phyloP scores from a whole-genome alignment of 1,284 basidiomycete species.

The Cutaneotrichosporon curvatum region DNA sequence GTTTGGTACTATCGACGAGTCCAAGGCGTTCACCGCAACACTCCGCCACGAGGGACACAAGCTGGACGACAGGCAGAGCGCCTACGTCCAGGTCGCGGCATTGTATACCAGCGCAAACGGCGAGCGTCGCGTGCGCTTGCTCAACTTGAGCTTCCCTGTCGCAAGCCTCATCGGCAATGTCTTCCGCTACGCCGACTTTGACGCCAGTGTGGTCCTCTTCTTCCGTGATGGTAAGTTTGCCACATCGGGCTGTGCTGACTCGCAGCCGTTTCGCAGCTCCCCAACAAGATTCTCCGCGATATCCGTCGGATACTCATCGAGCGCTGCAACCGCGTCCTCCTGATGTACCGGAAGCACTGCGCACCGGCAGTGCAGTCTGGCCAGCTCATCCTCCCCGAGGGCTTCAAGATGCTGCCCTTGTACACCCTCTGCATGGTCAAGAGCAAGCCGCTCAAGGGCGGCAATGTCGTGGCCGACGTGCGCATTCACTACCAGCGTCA shows the following conservation, averaged over 20 bases:
- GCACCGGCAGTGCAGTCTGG: constrained; percentile 72
- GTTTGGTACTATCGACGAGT: constrained; percentile 71
- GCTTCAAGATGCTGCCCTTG: constrained; percentile 80
- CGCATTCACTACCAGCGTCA: constrained; percentile 79
- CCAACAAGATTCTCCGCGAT: constrained; percentile 59
- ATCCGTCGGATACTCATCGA: constrained; percentile 82
- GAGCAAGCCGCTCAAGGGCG: constrained; percentile 87
- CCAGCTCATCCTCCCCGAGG: constrained; percentile 92
- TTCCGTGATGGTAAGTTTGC: constrained; percentile 64
- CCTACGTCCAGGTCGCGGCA: constrained; percentile 82
- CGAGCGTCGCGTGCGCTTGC: constrained; percentile 72
- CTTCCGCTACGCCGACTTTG: constrained; percentile 88
- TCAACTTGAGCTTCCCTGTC: constrained; percentile 77
- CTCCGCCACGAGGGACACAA: constrained; percentile 56
- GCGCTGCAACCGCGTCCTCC: constrained; percentile 71
- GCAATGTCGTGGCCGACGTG: constrained; percentile 85
- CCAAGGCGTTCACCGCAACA: constrained; percentile 66
- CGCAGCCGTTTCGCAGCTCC: constrained; percentile 63
- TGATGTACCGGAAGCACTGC: constrained; percentile 86
- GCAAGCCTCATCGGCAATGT: constrained; percentile 81
- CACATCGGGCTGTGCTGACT: constrained; percentile 1
- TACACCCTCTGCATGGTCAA: constrained; percentile 82
- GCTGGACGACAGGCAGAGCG: constrained; percentile 69
- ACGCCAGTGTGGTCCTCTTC: constrained; percentile 67
- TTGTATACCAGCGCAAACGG: constrained; percentile 78